Percentiles rank a stretch among this genome's conserved stretches.
Evolutionary conservation across 768 basidiomycete species (phyloP).

Genomic region (Galerina marginata): DNA sequence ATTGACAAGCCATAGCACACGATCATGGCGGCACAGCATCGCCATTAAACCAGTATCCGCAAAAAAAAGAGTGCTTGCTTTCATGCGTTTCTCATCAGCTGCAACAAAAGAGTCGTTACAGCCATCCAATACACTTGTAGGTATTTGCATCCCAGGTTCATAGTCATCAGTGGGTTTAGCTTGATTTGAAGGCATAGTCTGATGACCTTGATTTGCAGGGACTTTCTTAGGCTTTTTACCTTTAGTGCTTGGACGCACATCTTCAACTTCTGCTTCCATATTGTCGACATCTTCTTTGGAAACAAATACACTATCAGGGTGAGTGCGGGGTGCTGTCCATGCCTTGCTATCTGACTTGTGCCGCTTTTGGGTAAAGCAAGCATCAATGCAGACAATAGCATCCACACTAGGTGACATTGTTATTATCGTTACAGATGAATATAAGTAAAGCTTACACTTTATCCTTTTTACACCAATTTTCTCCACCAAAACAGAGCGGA

Average conservation of each 20-base stretch:
- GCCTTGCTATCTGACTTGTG: too few relatives aligned
- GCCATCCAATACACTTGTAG: conserved; percentile 34
- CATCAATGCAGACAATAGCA: too few relatives aligned
- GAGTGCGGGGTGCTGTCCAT: not conserved
- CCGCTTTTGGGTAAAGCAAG: too few relatives aligned
- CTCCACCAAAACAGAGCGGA: conserved; percentile 17
- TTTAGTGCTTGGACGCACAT: too few relatives aligned
- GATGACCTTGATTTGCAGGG: too few relatives aligned
- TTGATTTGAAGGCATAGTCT: not conserved
- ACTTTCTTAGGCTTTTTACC: too few relatives aligned
- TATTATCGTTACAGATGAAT: too few relatives aligned
- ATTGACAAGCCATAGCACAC: not conserved
- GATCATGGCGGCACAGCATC: not conserved
- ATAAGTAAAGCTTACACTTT: too few relatives aligned
- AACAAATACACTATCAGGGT: too few relatives aligned
- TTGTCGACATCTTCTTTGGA: too few relatives aligned
- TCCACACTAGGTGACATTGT: not conserved
- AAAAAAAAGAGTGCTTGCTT: conserved; percentile 15
- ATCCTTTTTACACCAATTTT: not conserved
- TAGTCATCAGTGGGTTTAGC: not conserved
- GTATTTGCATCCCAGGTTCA: conserved; percentile 30
- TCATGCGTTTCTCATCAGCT: conserved; percentile 22
- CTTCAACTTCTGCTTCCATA: too few relatives aligned
- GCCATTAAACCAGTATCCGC: not conserved
- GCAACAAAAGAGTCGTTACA: conserved; percentile 38